These are phyloP conservation scores for Friedmanniomyces simplex DNA, from an alignment of 495 filamentous ascomycete species.

Conservation along the genomic window DNA sequence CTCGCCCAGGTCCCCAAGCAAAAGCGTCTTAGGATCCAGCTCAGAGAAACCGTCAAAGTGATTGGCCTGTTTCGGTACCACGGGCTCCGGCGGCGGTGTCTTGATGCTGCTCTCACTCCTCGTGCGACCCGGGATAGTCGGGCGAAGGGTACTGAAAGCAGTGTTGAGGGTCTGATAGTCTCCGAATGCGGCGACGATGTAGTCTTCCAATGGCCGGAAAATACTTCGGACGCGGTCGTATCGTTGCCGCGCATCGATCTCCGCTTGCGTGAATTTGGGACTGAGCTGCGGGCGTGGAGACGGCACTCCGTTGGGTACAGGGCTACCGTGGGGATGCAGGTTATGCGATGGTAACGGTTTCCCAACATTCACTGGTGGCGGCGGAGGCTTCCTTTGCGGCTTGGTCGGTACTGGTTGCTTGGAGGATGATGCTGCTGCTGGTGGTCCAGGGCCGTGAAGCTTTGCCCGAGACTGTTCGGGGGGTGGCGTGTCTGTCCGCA, in stretches of 20 bases:
- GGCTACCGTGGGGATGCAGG: conserved; percentile 8
- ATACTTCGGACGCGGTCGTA: conserved; percentile 19
- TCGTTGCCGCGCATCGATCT: conserved; percentile 11
- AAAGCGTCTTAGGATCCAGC: conserved; percentile 65
- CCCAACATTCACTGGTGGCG: conserved; percentile 15
- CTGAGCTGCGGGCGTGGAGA: conserved; percentile 11
- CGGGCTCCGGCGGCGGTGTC: conserved; percentile 20
- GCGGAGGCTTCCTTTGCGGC: conserved; percentile 22
- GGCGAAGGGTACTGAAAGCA: conserved; percentile 50
- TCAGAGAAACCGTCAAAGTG: conserved; percentile 36
- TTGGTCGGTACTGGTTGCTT: conserved; percentile 7
- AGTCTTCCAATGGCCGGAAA: conserved; percentile 67
- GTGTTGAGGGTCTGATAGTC: conserved; percentile 60
- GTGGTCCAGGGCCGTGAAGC: conserved; percentile 3
- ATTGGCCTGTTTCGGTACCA: neutral
- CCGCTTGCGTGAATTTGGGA: conserved; percentile 11
- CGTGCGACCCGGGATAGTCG: conserved; percentile 28
- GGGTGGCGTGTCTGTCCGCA: conserved; percentile 11
- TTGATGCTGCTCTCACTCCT: conserved; percentile 35
- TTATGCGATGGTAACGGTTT: conserved; percentile 6
- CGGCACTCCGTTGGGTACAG: neutral
- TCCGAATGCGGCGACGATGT: conserved; percentile 57
- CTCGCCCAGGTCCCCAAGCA: conserved; percentile 71
- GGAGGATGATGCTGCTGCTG: neutral
- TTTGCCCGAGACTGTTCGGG: neutral